Percentiles rank a stretch among this genome's conserved stretches.
Conservation (phyloP, 2,329 filamentous ascomycete genomes). For the Stagonosporopsis tanaceti region DNA sequence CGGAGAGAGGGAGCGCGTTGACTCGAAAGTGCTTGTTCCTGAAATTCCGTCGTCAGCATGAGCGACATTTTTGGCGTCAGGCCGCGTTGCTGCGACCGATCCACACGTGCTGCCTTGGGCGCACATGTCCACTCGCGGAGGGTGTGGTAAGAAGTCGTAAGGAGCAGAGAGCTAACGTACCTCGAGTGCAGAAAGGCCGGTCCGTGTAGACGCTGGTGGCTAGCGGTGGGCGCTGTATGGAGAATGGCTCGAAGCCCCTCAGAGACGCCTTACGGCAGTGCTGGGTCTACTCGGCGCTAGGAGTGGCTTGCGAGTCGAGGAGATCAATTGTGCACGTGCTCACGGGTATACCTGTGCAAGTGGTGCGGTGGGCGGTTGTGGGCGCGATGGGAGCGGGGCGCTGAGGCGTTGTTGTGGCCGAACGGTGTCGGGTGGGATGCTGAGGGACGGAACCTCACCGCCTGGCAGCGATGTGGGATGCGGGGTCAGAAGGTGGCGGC, state of each 20-base stretch:
- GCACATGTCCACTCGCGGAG: constrained; percentile 1
- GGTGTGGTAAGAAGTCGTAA: not conserved
- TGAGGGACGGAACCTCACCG: constrained; percentile 47
- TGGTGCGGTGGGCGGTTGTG: constrained; percentile 38
- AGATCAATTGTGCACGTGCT: constrained; percentile 41
- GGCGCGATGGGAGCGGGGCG: constrained; percentile 40
- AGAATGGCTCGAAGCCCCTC: constrained; percentile 53
- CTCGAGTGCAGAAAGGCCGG: constrained; percentile 37
- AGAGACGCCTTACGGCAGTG: constrained; percentile 46
- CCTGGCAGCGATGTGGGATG: constrained; percentile 36
- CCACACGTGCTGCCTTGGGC: constrained; percentile 15
- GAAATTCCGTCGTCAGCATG: constrained; percentile 31
- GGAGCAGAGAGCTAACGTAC: constrained; percentile 33
- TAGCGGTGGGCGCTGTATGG: constrained; percentile 37
- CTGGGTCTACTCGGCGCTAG: constrained; percentile 45
- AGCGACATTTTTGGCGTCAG: constrained; percentile 15
- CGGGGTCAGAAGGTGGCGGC: constrained; percentile 23
- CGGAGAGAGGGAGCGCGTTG: constrained; percentile 37
- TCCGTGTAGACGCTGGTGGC: constrained; percentile 29
- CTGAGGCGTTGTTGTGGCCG: constrained; percentile 47
- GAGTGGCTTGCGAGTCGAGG: constrained; percentile 32
- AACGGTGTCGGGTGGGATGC: constrained; percentile 47
- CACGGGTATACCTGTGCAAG: constrained; percentile 39
- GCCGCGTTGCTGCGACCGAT: constrained; percentile 24
- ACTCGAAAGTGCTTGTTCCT: constrained; percentile 31